A percentile compares a stretch with the other conserved stretches of the same genome.
Evolutionary conservation across 1,284 basidiomycete species (phyloP).

Genomic region (Anthracocystis setariae): DNA sequence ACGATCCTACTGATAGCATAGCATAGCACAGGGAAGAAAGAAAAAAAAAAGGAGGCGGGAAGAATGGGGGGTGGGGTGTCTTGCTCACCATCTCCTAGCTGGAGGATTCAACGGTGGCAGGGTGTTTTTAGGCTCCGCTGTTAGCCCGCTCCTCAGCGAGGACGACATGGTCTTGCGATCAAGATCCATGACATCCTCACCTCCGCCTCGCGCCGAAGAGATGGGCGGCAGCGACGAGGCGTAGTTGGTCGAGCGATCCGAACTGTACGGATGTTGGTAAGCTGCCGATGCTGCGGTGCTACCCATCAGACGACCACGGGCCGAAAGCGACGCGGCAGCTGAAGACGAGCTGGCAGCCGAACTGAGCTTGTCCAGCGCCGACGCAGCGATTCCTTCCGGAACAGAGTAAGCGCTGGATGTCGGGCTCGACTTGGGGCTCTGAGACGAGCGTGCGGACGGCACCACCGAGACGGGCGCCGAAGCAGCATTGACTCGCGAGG

Average conservation of each 20-base stretch:
- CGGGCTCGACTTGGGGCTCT: slow-evolving; percentile 51
- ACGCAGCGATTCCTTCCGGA: slow-evolving; percentile 38
- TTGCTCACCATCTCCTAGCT: slow-evolving; percentile 34
- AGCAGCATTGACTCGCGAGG: slow-evolving; percentile 16
- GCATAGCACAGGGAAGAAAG: background rate
- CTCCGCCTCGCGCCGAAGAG: slow-evolving; percentile 36
- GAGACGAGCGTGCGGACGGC: slow-evolving; percentile 43
- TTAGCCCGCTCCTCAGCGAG: slow-evolving; percentile 25
- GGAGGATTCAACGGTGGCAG: slow-evolving; percentile 40
- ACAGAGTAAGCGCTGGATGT: slow-evolving; percentile 44
- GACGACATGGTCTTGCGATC: slow-evolving; percentile 39
- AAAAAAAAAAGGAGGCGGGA: background rate
- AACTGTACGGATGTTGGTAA: slow-evolving; percentile 52
- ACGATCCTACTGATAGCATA: slow-evolving; percentile 1
- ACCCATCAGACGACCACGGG: slow-evolving; percentile 32
- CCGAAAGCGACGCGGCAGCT: slow-evolving; percentile 20
- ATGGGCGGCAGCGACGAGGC: slow-evolving; percentile 39
- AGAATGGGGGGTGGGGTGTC: too few species aligned
- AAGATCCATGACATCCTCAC: slow-evolving; percentile 30
- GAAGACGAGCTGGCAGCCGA: slow-evolving; percentile 15
- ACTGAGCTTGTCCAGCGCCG: slow-evolving; percentile 41
- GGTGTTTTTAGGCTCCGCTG: slow-evolving; percentile 33
- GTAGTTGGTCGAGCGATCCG: slow-evolving; percentile 49
- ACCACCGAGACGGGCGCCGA: slow-evolving; percentile 46
- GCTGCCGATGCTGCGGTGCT: slow-evolving; percentile 18